These are phyloP conservation scores for Eucalyptus pauciflora DNA, from an alignment of 345 rosid species.

Conservation along the genomic window DNA sequence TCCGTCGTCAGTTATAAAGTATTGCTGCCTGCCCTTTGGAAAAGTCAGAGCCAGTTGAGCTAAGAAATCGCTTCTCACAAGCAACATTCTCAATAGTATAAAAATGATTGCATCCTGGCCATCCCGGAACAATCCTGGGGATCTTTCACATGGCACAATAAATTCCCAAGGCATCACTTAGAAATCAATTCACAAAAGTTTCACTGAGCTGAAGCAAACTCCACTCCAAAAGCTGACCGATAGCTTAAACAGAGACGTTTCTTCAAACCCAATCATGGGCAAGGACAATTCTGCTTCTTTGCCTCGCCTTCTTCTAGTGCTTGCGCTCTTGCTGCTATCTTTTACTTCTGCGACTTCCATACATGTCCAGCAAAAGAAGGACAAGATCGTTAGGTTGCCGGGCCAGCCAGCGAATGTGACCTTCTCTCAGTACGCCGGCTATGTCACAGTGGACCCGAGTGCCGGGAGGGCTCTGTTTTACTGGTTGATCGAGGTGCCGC, in stretches of 20 bases:
- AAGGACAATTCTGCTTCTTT: not conserved
- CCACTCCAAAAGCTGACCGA: not conserved
- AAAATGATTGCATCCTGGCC: not conserved
- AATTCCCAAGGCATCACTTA: not conserved
- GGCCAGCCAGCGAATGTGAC: conserved; percentile 59
- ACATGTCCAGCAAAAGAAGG: conserved; percentile 23
- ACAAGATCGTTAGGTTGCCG: conserved; percentile 44
- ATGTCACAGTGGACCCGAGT: conserved; percentile 36
- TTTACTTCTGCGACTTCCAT: not conserved
- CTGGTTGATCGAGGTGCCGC: conserved; percentile 53
- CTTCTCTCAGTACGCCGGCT: conserved; percentile 76
- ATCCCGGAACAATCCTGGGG: not conserved
- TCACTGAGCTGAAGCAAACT: not conserved
- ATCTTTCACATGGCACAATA: not conserved
- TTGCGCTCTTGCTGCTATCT: not conserved
- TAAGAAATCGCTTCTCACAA: not conserved
- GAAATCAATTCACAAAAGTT: not conserved
- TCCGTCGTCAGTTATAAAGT: not conserved
- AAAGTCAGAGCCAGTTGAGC: not conserved
- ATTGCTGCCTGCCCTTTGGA: not conserved
- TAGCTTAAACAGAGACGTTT: not conserved
- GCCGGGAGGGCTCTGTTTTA: conserved; percentile 71
- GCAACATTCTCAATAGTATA: not conserved
- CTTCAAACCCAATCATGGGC: not conserved
- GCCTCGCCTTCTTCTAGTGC: not conserved